These are phyloP conservation scores for Gracilaria vermiculophylla DNA, from an alignment of 23 red algal species.

Conservation along the genomic window DNA sequence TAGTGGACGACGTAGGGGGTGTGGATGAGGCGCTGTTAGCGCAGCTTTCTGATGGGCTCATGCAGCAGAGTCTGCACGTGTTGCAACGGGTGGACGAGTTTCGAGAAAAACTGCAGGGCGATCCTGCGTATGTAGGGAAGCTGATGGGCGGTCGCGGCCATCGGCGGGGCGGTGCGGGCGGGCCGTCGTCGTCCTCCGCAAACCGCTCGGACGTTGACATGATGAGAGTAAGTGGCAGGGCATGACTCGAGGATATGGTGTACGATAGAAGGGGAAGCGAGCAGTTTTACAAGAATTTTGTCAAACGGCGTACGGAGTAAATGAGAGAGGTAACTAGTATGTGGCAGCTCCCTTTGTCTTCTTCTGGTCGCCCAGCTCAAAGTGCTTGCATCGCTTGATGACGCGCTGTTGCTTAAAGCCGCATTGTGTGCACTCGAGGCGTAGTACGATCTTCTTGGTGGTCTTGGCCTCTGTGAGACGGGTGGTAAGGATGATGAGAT, in stretches of 20 bases:
- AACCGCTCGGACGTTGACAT: background rate
- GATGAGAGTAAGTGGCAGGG: slow-evolving; percentile 11
- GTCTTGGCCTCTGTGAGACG: slow-evolving; percentile 88
- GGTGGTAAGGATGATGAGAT: background rate
- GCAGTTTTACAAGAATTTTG: background rate
- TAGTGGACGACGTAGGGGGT: slow-evolving; percentile 12
- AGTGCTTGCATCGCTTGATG: slow-evolving; percentile 99
- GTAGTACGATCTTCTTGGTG: slow-evolving; percentile 97
- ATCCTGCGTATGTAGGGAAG: slow-evolving; percentile 25
- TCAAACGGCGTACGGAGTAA: background rate
- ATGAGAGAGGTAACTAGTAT: slow-evolving; percentile 61
- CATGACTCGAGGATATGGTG: no score
- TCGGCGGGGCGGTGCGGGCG: background rate
- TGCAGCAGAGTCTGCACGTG: slow-evolving; percentile 44
- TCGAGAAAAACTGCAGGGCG: slow-evolving; percentile 28
- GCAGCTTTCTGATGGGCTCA: slow-evolving; percentile 6
- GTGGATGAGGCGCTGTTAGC: slow-evolving; percentile 18
- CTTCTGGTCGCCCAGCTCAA: slow-evolving; percentile 98
- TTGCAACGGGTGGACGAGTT: slow-evolving; percentile 38
- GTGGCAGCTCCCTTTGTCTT: slow-evolving; percentile 94
- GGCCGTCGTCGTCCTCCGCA: background rate
- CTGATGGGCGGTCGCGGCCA: background rate
- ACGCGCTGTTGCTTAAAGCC: slow-evolving; percentile 79
- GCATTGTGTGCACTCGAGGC: slow-evolving; percentile 90
- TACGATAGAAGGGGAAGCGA: background rate